A percentile compares a stretch with the other conserved stretches of the same genome.
phyloP scores from a whole-genome alignment of 345 rosid species.

The Lumnitzera racemosa region DNA sequence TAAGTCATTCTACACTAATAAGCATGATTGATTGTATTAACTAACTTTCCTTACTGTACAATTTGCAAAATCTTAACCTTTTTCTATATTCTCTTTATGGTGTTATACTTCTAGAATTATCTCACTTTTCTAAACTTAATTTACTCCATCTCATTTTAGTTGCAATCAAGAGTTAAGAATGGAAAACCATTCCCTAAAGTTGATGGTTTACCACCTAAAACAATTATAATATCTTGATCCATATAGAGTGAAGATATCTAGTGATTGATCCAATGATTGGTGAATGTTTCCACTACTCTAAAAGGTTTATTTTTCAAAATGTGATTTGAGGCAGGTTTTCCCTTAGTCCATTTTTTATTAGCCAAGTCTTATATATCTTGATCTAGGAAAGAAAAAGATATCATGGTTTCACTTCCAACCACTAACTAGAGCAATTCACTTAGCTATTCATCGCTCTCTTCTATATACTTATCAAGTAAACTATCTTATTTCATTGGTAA shows the following conservation, averaged over 20 bases:
- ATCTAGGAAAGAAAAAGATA: no score
- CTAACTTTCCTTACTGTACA: conserved; percentile 1
- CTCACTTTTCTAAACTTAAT: conserved; percentile 6
- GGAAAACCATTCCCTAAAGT: not conserved
- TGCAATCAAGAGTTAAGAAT: no score
- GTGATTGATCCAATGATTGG: not conserved
- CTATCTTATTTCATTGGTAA: no score
- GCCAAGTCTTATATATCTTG: no score
- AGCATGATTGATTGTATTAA: conserved; percentile 1
- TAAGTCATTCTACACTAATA: not conserved
- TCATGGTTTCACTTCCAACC: no score
- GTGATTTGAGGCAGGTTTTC: not conserved
- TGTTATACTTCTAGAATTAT: conserved; percentile 3
- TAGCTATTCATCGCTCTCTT: no score
- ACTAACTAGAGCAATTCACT: no score
- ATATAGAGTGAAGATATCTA: not conserved
- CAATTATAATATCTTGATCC: conserved; percentile 4
- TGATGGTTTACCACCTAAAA: conserved; percentile 8
- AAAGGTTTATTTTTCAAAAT: not conserved
- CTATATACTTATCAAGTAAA: no score
- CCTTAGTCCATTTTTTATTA: no score
- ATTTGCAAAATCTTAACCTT: not conserved
- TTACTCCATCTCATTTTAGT: not conserved
- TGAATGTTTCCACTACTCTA: conserved; percentile 12
- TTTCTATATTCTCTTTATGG: not conserved